Conservation (phyloP, 768 basidiomycete species). For the Mycena indigotica region DNA sequence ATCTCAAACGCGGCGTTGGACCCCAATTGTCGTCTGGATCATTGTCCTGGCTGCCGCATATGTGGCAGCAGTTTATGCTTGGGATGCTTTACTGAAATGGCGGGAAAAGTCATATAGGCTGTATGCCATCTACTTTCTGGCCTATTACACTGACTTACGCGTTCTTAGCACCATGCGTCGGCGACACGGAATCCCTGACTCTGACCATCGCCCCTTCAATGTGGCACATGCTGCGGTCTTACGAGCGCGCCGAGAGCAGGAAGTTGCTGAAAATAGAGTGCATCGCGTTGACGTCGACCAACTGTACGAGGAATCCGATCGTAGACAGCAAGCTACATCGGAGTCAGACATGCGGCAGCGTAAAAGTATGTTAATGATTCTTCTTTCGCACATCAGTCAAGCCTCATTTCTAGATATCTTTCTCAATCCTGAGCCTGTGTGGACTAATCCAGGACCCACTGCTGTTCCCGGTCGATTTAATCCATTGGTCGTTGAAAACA, state of each 20-base stretch:
- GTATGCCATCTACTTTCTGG: slow-evolving; percentile 39
- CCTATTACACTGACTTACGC: slow-evolving; percentile 7
- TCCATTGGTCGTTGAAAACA: slow-evolving; percentile 18
- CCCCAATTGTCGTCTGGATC: slow-evolving; percentile 41
- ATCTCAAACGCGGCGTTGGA: slow-evolving; percentile 38
- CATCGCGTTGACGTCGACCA: slow-evolving; percentile 30
- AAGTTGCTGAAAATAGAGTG: slow-evolving; percentile 40
- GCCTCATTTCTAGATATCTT: slow-evolving; percentile 31
- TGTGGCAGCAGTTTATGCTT: slow-evolving; percentile 39
- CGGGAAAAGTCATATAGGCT: slow-evolving; percentile 66
- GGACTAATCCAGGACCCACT: slow-evolving; percentile 18
- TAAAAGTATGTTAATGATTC: slow-evolving; percentile 39
- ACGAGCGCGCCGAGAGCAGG: slow-evolving; percentile 57
- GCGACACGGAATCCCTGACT: slow-evolving; percentile 82
- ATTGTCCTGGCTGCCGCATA: slow-evolving; percentile 41
- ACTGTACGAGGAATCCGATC: slow-evolving; percentile 32
- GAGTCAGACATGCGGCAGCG: slow-evolving; percentile 50
- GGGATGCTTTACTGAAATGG: slow-evolving; percentile 55
- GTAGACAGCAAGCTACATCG: slow-evolving; percentile 35
- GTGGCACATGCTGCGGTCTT: slow-evolving; percentile 81
- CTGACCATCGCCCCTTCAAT: slow-evolving; percentile 80
- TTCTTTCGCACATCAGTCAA: slow-evolving; percentile 25
- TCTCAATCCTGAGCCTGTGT: slow-evolving; percentile 21
- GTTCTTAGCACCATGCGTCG: slow-evolving; percentile 65
- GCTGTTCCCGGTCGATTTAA: slow-evolving; percentile 29